Evolutionary conservation across 257 asterid genomes (phyloP).

Genomic region (Solanum clarkiae): DNA sequence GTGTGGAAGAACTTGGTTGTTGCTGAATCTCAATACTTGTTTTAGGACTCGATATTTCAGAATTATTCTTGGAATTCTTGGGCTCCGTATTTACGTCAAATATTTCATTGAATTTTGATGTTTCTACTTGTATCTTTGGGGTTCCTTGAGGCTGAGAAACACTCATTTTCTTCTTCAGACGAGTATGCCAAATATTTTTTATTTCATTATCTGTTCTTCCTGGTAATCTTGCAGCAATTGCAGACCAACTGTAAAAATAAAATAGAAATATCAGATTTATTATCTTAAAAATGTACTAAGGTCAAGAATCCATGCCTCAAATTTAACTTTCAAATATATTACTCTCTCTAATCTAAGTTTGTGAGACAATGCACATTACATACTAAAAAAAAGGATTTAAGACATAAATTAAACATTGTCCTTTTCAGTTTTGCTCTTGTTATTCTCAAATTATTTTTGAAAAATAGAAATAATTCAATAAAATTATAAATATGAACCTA

Average conservation of each 20-base stretch:
- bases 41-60: not conserved
- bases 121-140: not conserved
- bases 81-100: not conserved
- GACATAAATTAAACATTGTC: no score
- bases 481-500: no score
- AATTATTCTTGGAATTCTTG: not conserved
- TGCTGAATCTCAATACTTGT: not conserved
- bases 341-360: no score
- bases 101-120: not conserved
- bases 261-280: not conserved
- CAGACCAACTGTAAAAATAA: slow-evolving; percentile 12
- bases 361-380: no score
- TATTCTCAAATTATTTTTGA: no score
- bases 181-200: slow-evolving; percentile 25
- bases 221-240: slow-evolving; percentile 16
- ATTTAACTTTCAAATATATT: no score
- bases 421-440: no score
- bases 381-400: no score
- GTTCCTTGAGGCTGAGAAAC: not conserved
- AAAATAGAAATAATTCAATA: no score
- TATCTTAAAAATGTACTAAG: not conserved
- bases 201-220: slow-evolving; percentile 31
- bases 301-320: no score
- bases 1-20: not conserved
- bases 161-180: slow-evolving; percentile 10